Evolutionary conservation across 2,329 filamentous ascomycete genomes (phyloP), one percentile per base, ranked within the genome.

Genomic region (Colletotrichum sansevieriae): DNA sequence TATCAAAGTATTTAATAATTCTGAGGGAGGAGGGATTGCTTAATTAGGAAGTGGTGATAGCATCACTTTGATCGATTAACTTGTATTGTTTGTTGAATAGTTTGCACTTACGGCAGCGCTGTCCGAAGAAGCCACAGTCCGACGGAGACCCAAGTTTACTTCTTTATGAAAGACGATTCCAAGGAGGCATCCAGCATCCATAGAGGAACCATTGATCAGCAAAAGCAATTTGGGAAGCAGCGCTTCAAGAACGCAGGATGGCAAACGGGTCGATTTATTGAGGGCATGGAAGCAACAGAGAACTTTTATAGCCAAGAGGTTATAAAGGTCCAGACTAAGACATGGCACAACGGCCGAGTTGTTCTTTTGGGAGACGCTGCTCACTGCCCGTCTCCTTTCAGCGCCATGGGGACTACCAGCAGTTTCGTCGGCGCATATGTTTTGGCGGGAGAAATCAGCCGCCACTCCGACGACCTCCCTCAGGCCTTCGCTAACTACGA

Each of bases 291-390:
- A 13, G 43, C 62, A 10, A 66, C 75, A 1, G 74, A 78, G 15
- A 79, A 86, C 70, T 83, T 84, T 62, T 85, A 85, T 73, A 77
- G 75, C 62, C 75, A 81, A 58, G 71, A 78, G 3, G 72, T 82
- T n/a, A 81, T 76, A 0, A 79, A 82, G 22, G 79, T 88, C 11
- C 78, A 77, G 29, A 70, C 83, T 65, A 71, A 78, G 29, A 60
- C 66, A 1, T 76, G 75, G 75, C 72, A 62, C 20, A 72, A 71
- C 47, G 80, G 81, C 0, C 81, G 83, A 0, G 80, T 84, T 33
- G 78, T 80, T 0, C 76, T 85, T 1, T 55, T 86, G 1, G 85
- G 84, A 3, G 85, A 88, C 69, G 82, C 85, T 10, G 84, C 75
- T 2, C 81, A 82, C 70, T 82, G 79, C 35, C 80, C 82, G 0